Evolutionary conservation across 306 rosid genomes (phyloP), one percentile per base, ranked within the genome.

Genomic region (Psophocarpus tetragonolobus): DNA sequence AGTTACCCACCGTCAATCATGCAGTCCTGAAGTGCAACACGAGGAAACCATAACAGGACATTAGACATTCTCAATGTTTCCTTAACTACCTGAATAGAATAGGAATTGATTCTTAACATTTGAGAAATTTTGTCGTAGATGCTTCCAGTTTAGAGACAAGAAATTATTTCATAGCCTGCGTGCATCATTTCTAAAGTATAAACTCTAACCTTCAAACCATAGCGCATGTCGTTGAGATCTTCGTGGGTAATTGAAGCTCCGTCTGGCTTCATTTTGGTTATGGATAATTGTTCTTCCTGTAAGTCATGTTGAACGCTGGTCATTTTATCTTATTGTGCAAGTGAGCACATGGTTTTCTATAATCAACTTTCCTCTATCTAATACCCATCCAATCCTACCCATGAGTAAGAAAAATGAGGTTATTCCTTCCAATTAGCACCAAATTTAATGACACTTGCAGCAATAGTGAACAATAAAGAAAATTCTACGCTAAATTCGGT

Each of bases 1-100:
- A 60, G 51, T 48, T 21, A 42, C 78, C 33, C 83, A 76, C 94
- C 97, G 75, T 85, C 87, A 65, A 91, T 81, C 74, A 70, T 86
- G 89, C 92, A 86, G 82, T 91, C 90, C 39, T 70, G 47, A 27
- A 85, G 90, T 36, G 90, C 94, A 50, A 87, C 87, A 32, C 97
- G 93, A 73, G 97, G 94, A 82, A 81, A 87, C 97, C 97, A 91
- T 66, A 86, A 15, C 45, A 89, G 73, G 74, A 89, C 92, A 66
- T 91, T 91, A 10, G 91, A 82, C 91, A 91, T 86, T 87, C 93
- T 89, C 71, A 91, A 75, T 45, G 96, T 89, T 84, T 91, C 96
- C 81, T 91, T 91, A 23, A 89, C 85, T 45, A 91, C 90, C 96
- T 91, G 83, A 39, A 80, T 32, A 71, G 20, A 64, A 38, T 30